Evolutionary conservation across 2,329 filamentous ascomycete genomes (phyloP).

Genomic region (Ascochyta lentis): DNA sequence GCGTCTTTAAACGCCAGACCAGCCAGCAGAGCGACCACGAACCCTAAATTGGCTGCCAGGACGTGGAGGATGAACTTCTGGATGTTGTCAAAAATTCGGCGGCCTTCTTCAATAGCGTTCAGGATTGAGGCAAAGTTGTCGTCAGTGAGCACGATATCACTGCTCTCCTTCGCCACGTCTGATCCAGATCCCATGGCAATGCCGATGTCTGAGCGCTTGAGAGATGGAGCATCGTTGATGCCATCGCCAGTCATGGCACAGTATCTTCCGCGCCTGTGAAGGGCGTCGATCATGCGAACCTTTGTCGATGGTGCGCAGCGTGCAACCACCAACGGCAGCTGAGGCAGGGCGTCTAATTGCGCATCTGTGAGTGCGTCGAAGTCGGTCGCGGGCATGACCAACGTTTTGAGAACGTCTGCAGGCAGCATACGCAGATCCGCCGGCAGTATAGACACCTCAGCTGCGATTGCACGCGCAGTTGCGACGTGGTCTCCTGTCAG

Average conservation of each 20-base stretch:
- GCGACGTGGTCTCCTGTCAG: conserved; percentile 54
- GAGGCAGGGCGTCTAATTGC: conserved; percentile 48
- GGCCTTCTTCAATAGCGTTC: conserved; percentile 53
- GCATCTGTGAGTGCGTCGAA: conserved; percentile 53
- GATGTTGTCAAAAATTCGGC: conserved; percentile 55
- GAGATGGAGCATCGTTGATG: conserved; percentile 53
- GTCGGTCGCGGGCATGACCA: conserved; percentile 44
- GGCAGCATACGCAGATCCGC: conserved; percentile 48
- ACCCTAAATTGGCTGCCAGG: conserved; percentile 40
- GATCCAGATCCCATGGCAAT: conserved; percentile 55
- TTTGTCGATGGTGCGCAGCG: conserved; percentile 55
- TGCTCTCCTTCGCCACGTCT: conserved; percentile 54
- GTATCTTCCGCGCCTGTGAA: conserved; percentile 50
- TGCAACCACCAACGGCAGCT: conserved; percentile 52
- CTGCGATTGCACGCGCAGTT: conserved; percentile 54
- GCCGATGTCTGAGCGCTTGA: conserved; percentile 55
- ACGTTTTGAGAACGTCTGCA: conserved; percentile 25
- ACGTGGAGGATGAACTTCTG: conserved; percentile 49
- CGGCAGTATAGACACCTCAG: conserved; percentile 53
- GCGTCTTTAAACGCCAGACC: conserved; percentile 43
- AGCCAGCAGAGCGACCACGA: conserved; percentile 40
- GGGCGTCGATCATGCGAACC: conserved; percentile 52
- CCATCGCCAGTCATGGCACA: conserved; percentile 54
- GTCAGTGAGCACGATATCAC: conserved; percentile 54
- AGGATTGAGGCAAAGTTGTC: conserved; percentile 55